Evolutionary conservation across 2,329 filamentous ascomycete species (phyloP).

Genomic region (Grosmannia clavigera): DNA sequence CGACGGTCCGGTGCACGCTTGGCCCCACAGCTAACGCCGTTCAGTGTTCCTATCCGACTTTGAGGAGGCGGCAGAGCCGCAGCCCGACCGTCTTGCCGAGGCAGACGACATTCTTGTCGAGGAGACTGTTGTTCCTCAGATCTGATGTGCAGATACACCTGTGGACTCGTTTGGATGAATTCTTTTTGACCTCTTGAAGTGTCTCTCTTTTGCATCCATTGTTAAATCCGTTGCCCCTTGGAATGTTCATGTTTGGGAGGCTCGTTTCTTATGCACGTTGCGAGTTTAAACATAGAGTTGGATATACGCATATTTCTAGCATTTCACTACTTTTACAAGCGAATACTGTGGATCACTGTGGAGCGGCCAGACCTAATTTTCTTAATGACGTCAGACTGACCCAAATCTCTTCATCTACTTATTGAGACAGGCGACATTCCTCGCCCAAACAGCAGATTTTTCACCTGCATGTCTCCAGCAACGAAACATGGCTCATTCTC

Average conservation of each 20-base stretch:
- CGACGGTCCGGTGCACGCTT: not conserved
- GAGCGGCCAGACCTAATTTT: not conserved
- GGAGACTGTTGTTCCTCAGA: not conserved
- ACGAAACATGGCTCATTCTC: too few relatives aligned
- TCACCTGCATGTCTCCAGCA: too few relatives aligned
- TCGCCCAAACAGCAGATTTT: not conserved
- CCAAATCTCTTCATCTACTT: not conserved
- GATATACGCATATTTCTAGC: not conserved
- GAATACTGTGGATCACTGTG: too few relatives aligned
- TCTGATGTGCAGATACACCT: not conserved
- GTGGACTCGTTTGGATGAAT: not conserved
- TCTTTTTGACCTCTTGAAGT: not conserved
- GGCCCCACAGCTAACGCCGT: not conserved
- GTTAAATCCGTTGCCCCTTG: too few relatives aligned
- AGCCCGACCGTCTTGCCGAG: not conserved
- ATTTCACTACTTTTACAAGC: not conserved
- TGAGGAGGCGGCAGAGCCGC: not conserved
- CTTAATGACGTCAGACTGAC: not conserved
- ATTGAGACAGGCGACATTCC: too few relatives aligned
- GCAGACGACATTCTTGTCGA: not conserved
- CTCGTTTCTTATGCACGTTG: too few relatives aligned
- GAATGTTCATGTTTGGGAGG: too few relatives aligned
- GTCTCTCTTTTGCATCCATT: not conserved
- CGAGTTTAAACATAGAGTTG: not conserved
- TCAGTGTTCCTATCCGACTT: constrained; percentile 11